Base-by-base conservation (phyloP, 257 asterid species). In the Oldenlandia corymbosa region DNA sequence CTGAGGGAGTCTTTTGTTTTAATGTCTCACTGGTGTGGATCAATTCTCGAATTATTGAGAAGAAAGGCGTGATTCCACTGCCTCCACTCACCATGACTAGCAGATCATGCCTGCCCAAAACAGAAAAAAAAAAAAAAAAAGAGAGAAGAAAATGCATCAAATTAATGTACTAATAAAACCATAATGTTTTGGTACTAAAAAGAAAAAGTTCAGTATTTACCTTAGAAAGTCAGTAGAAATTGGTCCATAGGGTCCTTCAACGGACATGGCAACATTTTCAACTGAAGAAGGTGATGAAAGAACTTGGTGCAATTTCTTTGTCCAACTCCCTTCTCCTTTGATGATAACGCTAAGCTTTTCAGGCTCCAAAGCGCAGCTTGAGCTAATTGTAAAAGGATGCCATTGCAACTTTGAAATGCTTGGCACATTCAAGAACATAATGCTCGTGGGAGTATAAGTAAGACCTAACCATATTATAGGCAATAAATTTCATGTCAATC, bases 201-300 rank as follows among this genome's bases (percentile, higher is more conserved):
- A 39, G 11, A 39, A 39, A 39, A 39, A 39, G n/a, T 10, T 39
- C 45, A 4, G 16, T 13, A 4, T 11, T 1, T 52, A 87, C 96
- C 96, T 81, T 30, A 79, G 75, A 30, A 85, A 86, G 58, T 85
- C 66, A n/a, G 87, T 85, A 5, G 97, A 83, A 57, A 79, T 43
- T 0, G 98, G 95, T 42, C 98, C 97, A 46, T 92, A 92, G 42
- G 98, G 98, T 37, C 98, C 98, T 71, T 92, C 97, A 12, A 84
- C 28, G 1, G 95, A 83, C 23, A 73, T 88, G 0, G 68, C 75
- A 5, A 92, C 91, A 37, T 74, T 85, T 4, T 82, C 90, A 5
- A 71, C 12, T 0, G 87, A 57, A 66, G 85, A 57, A 68, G 95
- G 83, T 1, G 88, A 88, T 48, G 88, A 74, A 42, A 92, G 81